phyloP scores from a whole-genome alignment of 1,284 basidiomycete species.

The Ganoderma lingzhi region DNA sequence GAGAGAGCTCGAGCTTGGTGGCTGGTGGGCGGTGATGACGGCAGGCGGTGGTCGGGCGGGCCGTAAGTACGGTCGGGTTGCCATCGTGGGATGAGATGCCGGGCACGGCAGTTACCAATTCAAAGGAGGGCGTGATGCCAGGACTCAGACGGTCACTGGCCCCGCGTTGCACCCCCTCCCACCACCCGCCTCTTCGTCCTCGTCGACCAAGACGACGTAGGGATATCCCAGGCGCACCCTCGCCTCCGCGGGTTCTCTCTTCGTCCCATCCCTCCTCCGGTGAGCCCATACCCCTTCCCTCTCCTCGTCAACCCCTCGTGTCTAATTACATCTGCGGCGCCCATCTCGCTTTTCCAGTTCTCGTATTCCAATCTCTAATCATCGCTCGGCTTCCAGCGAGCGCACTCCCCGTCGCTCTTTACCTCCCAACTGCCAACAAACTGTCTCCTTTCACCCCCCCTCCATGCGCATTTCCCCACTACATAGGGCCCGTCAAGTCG shows the following conservation, averaged over 20 bases:
- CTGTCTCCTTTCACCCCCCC: conserved; percentile 28
- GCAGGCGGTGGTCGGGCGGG: not conserved
- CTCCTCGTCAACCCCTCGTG: not conserved
- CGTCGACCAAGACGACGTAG: conserved; percentile 34
- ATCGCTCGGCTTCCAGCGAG: conserved; percentile 34
- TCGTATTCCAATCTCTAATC: conserved; percentile 30
- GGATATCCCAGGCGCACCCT: conserved; percentile 23
- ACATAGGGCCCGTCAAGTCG: conserved; percentile 29
- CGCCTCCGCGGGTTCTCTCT: conserved; percentile 25
- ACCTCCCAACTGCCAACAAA: conserved; percentile 20
- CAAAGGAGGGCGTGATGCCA: conserved; percentile 10
- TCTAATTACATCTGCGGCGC: conserved; percentile 18
- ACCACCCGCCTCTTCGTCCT: conserved; percentile 20
- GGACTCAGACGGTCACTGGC: not conserved
- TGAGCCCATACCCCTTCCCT: conserved; percentile 14
- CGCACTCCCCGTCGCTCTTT: conserved; percentile 43
- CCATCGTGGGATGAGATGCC: conserved; percentile 19
- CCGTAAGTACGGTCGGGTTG: conserved; percentile 9
- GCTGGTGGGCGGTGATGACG: not conserved
- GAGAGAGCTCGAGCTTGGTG: not conserved
- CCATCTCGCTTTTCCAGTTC: conserved; percentile 19
- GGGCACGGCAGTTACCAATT: conserved; percentile 25
- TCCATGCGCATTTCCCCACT: conserved; percentile 35
- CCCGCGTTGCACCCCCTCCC: conserved; percentile 15
- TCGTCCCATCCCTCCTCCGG: conserved; percentile 19